Evolutionary conservation across 2,329 filamentous ascomycete genomes (phyloP).

Genomic region (Lachnellula cervina): DNA sequence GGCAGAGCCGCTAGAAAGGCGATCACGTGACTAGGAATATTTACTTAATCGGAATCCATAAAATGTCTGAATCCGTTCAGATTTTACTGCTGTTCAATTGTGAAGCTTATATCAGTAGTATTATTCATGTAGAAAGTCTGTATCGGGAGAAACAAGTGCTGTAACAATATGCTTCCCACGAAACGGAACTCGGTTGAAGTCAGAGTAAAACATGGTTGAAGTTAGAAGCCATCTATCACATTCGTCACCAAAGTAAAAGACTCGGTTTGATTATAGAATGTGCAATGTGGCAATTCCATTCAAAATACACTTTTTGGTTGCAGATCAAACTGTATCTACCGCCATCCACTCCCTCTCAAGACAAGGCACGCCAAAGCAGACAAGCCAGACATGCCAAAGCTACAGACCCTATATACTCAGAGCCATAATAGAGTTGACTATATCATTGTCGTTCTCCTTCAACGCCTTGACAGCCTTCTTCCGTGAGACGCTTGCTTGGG

Average conservation of each 20-base stretch:
- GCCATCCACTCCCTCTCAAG: background rate
- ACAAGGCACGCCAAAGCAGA: constrained; percentile 3
- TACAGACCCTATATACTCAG: constrained; percentile 64
- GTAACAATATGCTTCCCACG: too few species aligned
- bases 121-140: too few species aligned
- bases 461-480: constrained; percentile 99
- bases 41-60: background rate
- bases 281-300: constrained; percentile 4
- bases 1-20: constrained; percentile 5
- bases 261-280: background rate
- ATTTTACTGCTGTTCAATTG: background rate
- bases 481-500: constrained; percentile 90
- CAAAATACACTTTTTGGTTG: constrained; percentile 8
- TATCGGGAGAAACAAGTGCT: too few species aligned
- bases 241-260: background rate
- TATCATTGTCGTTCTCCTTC: constrained; percentile 99
- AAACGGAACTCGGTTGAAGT: too few species aligned
- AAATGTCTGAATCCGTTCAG: background rate
- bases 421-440: constrained; percentile 99
- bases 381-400: constrained; percentile 7
- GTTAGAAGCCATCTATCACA: too few species aligned
- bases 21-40: constrained; percentile 16
- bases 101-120: too few species aligned
- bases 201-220: too few species aligned
- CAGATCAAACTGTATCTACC: constrained; percentile 1